These are phyloP conservation scores for Suillus americanus DNA, from an alignment of 768 basidiomycete genomes.

Conservation along the genomic window DNA sequence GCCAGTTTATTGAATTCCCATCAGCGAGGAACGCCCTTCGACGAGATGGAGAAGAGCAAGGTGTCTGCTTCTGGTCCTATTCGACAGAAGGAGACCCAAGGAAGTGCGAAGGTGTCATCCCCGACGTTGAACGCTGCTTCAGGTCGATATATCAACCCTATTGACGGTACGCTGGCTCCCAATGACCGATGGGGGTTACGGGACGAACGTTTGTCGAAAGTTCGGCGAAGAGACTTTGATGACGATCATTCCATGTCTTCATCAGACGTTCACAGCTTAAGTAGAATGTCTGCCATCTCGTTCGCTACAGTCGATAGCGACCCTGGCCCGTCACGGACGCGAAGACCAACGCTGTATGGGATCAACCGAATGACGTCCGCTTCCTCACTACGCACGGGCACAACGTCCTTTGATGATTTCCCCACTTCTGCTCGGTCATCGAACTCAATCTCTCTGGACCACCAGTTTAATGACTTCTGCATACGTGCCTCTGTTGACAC, in stretches of 20 bases:
- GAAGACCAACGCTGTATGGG: conserved; percentile 60
- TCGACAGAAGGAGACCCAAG: conserved; percentile 52
- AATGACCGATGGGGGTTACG: conserved; percentile 48
- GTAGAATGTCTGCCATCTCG: conserved; percentile 75
- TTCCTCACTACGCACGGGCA: conserved; percentile 59
- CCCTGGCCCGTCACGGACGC: conserved; percentile 71
- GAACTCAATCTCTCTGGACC: conserved; percentile 75
- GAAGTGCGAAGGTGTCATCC: conserved; percentile 38
- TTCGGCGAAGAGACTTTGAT: conserved; percentile 79
- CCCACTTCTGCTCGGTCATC: conserved; percentile 74
- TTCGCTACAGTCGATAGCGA: conserved; percentile 86
- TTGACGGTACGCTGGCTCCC: conserved; percentile 32
- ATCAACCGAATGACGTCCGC: conserved; percentile 77
- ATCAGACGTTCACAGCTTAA: conserved; percentile 76
- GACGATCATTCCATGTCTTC: conserved; percentile 92
- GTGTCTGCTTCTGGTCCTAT: conserved; percentile 61
- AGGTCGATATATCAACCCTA: conserved; percentile 49
- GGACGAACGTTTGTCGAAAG: conserved; percentile 70
- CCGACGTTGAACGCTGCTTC: conserved; percentile 62
- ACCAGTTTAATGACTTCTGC: conserved; percentile 75
- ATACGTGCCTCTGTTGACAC: conserved; percentile 68
- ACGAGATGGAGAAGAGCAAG: conserved; percentile 44
- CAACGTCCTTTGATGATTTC: conserved; percentile 71
- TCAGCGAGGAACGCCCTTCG: conserved; percentile 26
- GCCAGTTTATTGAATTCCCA: conserved; percentile 45